Base-by-base conservation (phyloP, 306 rosid genomes). In the Styphnolobium japonicum region DNA sequence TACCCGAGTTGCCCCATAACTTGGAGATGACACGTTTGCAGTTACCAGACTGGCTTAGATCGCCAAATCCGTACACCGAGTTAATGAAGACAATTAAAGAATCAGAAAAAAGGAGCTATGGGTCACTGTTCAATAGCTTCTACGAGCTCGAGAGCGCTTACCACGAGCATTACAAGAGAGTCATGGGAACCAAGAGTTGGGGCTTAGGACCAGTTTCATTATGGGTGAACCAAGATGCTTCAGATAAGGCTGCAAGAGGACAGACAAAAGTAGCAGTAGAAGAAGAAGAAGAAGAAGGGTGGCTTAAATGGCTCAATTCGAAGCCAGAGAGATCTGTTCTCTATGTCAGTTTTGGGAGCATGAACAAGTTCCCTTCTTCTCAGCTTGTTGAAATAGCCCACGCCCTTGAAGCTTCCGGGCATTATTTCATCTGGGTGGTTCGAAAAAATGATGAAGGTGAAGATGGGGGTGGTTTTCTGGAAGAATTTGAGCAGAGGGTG, bases 1-100 rank as follows among this genome's bases (percentile, higher is more conserved):
- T 87, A 1, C 84, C 89, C 2, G 87, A 45, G 1, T 18, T 87
- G 10, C 87, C 89, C 0, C 19, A 85, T 7, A 7, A 40, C 10
- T 60, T 85, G 22, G 70, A 62, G 60, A 85, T 88, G 89, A 73
- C 87, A 1, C 78, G 77, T 2, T 77, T 36, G 71, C 86, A 88
- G 80, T 19, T 80, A 23, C 86, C 91, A 0, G 86, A 71, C 4
- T 84, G 84, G 88, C 73, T 85, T 45, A 23, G 78, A 16, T 10
- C 78, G 0, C 77, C 70, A 2, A 81, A 85, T 36, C 29, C 4
- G 1, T 77, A 77, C 48, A 79, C 88, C 0, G 18, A 79, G 25
- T 10, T 82, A 15, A 48, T 78, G 74, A 80, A 67, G 23, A 36
- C 2, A 0, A 57, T 75, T 19, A 82, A 75, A 6, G 81, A 84